These are phyloP conservation scores for Ophiosphaerella herpotricha DNA, from an alignment of 2,329 filamentous ascomycete genomes.

Conservation along the genomic window DNA sequence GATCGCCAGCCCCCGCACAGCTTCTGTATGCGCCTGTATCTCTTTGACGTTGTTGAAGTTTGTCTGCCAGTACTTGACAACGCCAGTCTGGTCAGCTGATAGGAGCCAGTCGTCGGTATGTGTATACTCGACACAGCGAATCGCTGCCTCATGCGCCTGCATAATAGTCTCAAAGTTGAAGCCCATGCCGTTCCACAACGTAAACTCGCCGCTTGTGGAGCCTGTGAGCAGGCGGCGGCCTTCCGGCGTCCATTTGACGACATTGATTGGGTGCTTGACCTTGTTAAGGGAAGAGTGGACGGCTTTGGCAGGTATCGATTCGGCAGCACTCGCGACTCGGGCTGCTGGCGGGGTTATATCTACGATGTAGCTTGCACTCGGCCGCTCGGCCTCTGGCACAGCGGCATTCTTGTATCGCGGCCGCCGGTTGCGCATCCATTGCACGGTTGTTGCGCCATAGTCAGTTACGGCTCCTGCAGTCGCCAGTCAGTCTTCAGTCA, in stretches of 20 bases:
- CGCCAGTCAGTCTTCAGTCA: constrained; percentile 1
- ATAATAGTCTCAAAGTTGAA: constrained; percentile 99
- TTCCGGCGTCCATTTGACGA: constrained; percentile 97
- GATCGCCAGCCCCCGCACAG: constrained; percentile 89
- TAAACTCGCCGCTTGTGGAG: constrained; percentile 96
- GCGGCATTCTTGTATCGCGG: constrained; percentile 75
- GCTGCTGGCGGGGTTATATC: constrained; percentile 89
- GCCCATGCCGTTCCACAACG: constrained; percentile 96
- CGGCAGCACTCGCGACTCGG: constrained; percentile 72
- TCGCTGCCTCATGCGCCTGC: constrained; percentile 91
- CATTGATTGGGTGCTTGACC: constrained; percentile 95
- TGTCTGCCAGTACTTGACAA: constrained; percentile 98
- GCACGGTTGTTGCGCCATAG: constrained; percentile 85
- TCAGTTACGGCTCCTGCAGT: constrained; percentile 84
- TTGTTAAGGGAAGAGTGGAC: constrained; percentile 98
- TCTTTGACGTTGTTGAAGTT: constrained; percentile 99
- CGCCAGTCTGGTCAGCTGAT: constrained; percentile 90
- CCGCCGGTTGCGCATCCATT: constrained; percentile 86
- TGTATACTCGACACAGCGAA: constrained; percentile 83
- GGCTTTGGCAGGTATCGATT: constrained; percentile 91
- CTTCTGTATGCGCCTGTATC: constrained; percentile 86
- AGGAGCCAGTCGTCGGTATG: constrained; percentile 97
- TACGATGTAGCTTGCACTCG: constrained; percentile 85
- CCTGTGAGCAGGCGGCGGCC: constrained; percentile 89
- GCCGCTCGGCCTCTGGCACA: constrained; percentile 77